Evolutionary conservation across 2,329 filamentous ascomycete species (phyloP).

Genomic region (Gnomoniopsis smithogilvyi): DNA sequence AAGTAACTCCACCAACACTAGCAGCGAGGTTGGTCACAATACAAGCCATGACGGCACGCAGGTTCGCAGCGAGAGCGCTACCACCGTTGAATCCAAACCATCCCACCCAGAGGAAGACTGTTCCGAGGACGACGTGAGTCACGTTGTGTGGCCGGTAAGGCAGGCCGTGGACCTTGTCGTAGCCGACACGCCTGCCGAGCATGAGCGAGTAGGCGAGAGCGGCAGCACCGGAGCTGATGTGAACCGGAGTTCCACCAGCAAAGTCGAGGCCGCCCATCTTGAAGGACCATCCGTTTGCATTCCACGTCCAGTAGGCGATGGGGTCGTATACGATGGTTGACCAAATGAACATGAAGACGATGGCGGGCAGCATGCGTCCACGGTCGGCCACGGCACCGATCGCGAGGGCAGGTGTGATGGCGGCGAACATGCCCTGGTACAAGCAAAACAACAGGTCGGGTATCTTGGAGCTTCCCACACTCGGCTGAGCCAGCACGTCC

Average conservation of each 20-base stretch:
- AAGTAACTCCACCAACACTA: slow-evolving; percentile 75
- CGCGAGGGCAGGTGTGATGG: slow-evolving; percentile 69
- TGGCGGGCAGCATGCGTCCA: slow-evolving; percentile 57
- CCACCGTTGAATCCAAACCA: slow-evolving; percentile 98
- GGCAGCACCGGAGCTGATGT: slow-evolving; percentile 69
- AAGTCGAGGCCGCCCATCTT: slow-evolving; percentile 70
- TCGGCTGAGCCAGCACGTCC: slow-evolving; percentile 72
- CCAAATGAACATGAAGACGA: slow-evolving; percentile 70
- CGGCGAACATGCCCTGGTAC: slow-evolving; percentile 87
- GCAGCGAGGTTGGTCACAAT: slow-evolving; percentile 87
- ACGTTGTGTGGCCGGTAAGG: slow-evolving; percentile 72
- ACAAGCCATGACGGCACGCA: slow-evolving; percentile 86
- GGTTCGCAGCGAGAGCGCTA: slow-evolving; percentile 73
- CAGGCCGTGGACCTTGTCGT: slow-evolving; percentile 58
- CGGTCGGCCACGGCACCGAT: slow-evolving; percentile 60
- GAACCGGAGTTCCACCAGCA: slow-evolving; percentile 71
- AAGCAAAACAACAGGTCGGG: slow-evolving; percentile 83
- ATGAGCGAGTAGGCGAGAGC: slow-evolving; percentile 72
- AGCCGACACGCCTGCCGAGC: slow-evolving; percentile 65
- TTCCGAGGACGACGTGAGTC: slow-evolving; percentile 70
- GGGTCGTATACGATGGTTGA: slow-evolving; percentile 69
- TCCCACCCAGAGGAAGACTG: slow-evolving; percentile 81
- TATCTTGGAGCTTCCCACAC: slow-evolving; percentile 66
- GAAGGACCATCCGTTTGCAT: slow-evolving; percentile 68
- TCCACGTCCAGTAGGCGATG: slow-evolving; percentile 78